Conservation (phyloP, 1,284 basidiomycete genomes). For the Fistulinella staudtii region DNA sequence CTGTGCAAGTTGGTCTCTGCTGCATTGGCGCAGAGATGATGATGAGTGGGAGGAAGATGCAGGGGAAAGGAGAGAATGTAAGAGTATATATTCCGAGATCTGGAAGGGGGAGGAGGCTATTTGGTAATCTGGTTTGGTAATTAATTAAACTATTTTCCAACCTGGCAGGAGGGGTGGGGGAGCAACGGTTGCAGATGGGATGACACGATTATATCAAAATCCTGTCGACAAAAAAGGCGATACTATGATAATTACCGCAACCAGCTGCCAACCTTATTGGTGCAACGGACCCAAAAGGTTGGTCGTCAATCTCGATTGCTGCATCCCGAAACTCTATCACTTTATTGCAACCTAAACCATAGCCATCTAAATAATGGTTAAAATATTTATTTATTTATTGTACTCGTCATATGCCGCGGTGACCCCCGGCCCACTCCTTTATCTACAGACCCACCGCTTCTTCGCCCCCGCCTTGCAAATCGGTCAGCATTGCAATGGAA, state of each 20-base stretch:
- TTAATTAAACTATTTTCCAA: constrained; percentile 40
- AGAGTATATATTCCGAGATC: constrained; percentile 36
- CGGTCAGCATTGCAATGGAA: constrained; percentile 18
- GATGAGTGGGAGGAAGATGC: constrained; percentile 2
- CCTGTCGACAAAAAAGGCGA: constrained; percentile 23
- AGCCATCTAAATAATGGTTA: constrained; percentile 6
- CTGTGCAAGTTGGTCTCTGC: constrained; percentile 64
- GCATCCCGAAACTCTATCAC: constrained; percentile 37
- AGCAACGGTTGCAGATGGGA: constrained; percentile 9
- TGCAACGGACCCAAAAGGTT: constrained; percentile 36
- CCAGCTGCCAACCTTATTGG: constrained; percentile 34
- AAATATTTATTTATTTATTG: not conserved
- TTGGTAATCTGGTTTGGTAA: constrained; percentile 34
- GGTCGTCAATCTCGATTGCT: constrained; percentile 37
- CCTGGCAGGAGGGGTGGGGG: constrained; percentile 8
- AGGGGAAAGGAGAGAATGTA: constrained; percentile 8
- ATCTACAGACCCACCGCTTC: constrained; percentile 15
- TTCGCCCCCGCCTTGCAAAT: constrained; percentile 17
- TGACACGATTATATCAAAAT: constrained; percentile 24
- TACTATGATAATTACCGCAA: constrained; percentile 28
- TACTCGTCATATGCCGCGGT: constrained; percentile 12
- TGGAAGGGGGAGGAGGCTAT: constrained; percentile 24
- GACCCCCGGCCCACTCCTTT: constrained; percentile 13
- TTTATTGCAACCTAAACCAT: constrained; percentile 37
- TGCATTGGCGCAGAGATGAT: constrained; percentile 39